These are phyloP conservation scores for Citrus medica DNA, from an alignment of 345 rosid species.

Conservation along the genomic window DNA sequence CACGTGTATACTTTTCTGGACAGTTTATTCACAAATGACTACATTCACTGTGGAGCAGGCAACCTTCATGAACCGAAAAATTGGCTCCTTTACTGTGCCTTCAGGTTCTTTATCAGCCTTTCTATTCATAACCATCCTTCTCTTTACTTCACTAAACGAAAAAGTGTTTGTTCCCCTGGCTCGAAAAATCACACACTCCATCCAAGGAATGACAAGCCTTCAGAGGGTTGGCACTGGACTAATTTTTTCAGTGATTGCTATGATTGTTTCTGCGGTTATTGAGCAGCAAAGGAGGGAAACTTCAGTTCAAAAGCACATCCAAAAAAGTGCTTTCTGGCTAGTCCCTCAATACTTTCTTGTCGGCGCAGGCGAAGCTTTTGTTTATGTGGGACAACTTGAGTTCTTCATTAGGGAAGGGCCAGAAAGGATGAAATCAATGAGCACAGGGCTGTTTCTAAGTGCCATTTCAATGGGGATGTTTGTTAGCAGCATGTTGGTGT, in stretches of 20 bases:
- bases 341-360: conserved; percentile 78
- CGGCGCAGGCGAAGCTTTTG: conserved; percentile 95
- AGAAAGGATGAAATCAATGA: conserved; percentile 90
- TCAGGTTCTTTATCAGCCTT: conserved; percentile 66
- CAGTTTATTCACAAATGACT: conserved; percentile 90
- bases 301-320: conserved; percentile 18
- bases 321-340: conserved; percentile 75
- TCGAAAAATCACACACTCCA: conserved; percentile 44
- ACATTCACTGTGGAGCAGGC: conserved; percentile 91
- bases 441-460: conserved; percentile 85
- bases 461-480: conserved; percentile 90
- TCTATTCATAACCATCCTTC: conserved; percentile 66
- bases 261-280: conserved; percentile 58
- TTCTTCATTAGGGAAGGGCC: conserved; percentile 92
- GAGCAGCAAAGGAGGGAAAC: conserved; percentile 56
- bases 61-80: conserved; percentile 55
- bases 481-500: conserved; percentile 73
- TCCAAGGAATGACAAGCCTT: conserved; percentile 84
- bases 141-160: conserved; percentile 83
- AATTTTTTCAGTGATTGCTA: conserved; percentile 54
- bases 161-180: conserved; percentile 63
- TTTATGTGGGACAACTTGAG: conserved; percentile 88
- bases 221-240: conserved; percentile 84
- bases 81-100: conserved; percentile 59
- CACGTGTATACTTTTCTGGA: conserved; percentile 88